Evolutionary conservation across 1,284 basidiomycete species (phyloP).

Genomic region (Lentinus polychrous): DNA sequence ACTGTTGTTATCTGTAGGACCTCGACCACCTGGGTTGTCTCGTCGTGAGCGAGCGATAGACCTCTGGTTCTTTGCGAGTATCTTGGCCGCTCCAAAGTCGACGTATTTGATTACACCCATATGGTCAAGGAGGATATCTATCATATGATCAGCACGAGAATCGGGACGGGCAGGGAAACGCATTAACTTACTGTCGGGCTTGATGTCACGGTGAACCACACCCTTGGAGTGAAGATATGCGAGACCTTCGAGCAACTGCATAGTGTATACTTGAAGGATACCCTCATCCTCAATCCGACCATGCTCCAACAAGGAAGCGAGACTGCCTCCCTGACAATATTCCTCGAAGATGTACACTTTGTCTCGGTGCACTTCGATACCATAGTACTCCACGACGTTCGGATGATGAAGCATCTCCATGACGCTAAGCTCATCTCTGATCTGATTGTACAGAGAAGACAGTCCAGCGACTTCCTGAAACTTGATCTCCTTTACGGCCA

Average conservation of each 20-base stretch:
- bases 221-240: slow-evolving; percentile 90
- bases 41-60: slow-evolving; percentile 77
- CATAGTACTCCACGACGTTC: slow-evolving; percentile 99
- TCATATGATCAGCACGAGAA: background rate
- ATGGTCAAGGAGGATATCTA: slow-evolving; percentile 94
- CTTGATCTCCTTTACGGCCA: slow-evolving; percentile 99
- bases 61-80: slow-evolving; percentile 89
- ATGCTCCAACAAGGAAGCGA: slow-evolving; percentile 87
- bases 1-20: slow-evolving; percentile 64
- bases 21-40: slow-evolving; percentile 28
- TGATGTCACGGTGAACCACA: slow-evolving; percentile 96
- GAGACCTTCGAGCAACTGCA: slow-evolving; percentile 95
- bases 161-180: too few species aligned
- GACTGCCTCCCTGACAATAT: slow-evolving; percentile 94
- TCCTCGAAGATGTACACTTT: slow-evolving; percentile 99
- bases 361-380: slow-evolving; percentile 98
- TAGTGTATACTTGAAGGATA: slow-evolving; percentile 92
- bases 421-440: slow-evolving; percentile 94
- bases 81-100: slow-evolving; percentile 98
- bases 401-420: slow-evolving; percentile 99
- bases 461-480: slow-evolving; percentile 89
- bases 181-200: slow-evolving; percentile 85
- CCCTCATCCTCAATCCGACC: slow-evolving; percentile 97
- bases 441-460: slow-evolving; percentile 85
- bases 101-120: slow-evolving; percentile 95